phyloP scores from a whole-genome alignment of 2,329 filamentous ascomycete genomes.

The Fusarium coffeatum region DNA sequence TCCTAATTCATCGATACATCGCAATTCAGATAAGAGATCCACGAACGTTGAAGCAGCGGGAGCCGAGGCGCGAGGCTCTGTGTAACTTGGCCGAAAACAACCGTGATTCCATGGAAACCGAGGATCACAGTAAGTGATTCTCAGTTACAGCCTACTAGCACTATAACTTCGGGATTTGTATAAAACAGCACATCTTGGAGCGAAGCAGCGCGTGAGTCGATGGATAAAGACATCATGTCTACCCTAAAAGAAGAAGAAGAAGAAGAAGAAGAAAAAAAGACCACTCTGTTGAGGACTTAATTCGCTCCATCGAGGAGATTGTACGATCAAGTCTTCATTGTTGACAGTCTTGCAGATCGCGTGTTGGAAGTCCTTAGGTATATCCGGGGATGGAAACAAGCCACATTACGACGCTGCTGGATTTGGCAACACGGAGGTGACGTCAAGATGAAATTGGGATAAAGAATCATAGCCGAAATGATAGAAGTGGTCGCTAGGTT shows the following conservation, averaged over 20 bases:
- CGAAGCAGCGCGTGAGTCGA: background rate
- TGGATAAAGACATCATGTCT: no score
- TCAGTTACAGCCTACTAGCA: background rate
- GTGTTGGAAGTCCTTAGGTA: background rate
- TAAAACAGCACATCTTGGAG: background rate
- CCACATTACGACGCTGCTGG: conserved; percentile 2
- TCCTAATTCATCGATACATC: conserved; percentile 4
- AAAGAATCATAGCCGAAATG: background rate
- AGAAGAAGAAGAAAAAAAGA: background rate
- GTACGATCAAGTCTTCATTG: background rate
- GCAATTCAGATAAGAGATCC: background rate
- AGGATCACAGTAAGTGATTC: background rate
- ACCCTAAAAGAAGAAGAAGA: no score
- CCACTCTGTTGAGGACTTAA: background rate
- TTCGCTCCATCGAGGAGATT: background rate
- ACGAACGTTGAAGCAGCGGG: background rate
- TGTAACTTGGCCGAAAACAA: conserved; percentile 3
- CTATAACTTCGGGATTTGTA: background rate
- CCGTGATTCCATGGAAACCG: background rate
- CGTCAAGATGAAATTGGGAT: conserved; percentile 6
- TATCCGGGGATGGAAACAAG: background rate
- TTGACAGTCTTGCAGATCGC: background rate
- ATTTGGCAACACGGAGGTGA: conserved; percentile 13
- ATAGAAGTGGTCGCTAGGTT: conserved; percentile 4
- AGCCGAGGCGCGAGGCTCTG: conserved; percentile 27